Percentiles rank a stretch among this genome's conserved stretches.
Evolutionary conservation across 768 basidiomycete species (phyloP).

Genomic region (Tricholoma matsutake): DNA sequence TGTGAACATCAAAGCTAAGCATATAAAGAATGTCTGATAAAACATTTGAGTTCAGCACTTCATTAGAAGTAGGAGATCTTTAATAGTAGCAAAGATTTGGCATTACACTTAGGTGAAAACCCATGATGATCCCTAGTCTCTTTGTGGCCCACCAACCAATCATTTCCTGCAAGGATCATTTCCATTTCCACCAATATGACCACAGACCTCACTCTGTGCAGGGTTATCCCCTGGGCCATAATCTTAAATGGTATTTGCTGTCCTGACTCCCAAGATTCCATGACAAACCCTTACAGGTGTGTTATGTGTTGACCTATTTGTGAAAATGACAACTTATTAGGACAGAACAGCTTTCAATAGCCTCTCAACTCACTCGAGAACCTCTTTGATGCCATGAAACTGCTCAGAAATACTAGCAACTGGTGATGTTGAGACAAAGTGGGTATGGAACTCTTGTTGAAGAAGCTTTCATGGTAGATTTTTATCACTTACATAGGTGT

Average conservation of each 20-base stretch:
- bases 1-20: too few species aligned
- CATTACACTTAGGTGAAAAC: too few species aligned
- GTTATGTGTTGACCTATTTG: constrained; percentile 25
- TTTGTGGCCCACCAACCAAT: constrained; percentile 30
- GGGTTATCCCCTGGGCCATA: too few species aligned
- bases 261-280: constrained; percentile 16
- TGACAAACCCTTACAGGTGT: constrained; percentile 31
- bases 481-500: constrained; percentile 34
- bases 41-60: too few species aligned
- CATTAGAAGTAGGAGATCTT: too few species aligned
- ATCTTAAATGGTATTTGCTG: too few species aligned
- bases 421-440: constrained; percentile 38
- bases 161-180: constrained; percentile 42
- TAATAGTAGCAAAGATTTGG: too few species aligned
- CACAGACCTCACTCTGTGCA: too few species aligned
- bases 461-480: constrained; percentile 34
- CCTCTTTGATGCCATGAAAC: too few species aligned
- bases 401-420: constrained; percentile 29
- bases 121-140: too few species aligned
- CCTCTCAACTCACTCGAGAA: constrained; percentile 27
- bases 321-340: too few species aligned
- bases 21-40: too few species aligned
- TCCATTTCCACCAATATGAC: constrained; percentile 38
- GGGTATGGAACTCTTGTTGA: constrained; percentile 31
- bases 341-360: neutral